Base-by-base conservation (phyloP, 129 eudicot genomes). In the Escallonia rubra region DNA sequence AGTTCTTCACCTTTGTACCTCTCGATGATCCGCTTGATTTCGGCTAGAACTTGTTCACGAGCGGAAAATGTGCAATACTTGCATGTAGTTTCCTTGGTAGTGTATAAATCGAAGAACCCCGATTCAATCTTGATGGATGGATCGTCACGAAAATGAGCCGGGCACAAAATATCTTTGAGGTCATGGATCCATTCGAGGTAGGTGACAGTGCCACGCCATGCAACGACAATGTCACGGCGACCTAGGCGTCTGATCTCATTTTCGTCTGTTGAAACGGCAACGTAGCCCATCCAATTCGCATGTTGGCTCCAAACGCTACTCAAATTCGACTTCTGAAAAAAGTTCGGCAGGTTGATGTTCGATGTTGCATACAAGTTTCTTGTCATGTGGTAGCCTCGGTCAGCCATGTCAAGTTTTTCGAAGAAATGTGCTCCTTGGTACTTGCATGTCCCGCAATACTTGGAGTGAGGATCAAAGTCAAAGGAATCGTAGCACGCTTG, bases 281-380 rank as follows among this genome's bases (percentile, higher is more conserved):
- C 89, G 42, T 85, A 88, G 9, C 96, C 96, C 92, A 88, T 88
- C 89, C 91, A 88, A 45, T 88, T 88, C 2, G 96, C 91, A 69
- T 88, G 92, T 59, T 76, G 87, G 78, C 96, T 88, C 96, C 96
- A 88, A 8, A 85, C 78, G 41, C 81, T 78, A 14, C 85, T 74
- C 14, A 79, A 13, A 47, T 64, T 84, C 0, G 95, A 84, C 23
- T 82, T 82, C 72, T 80, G 91, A 50, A 88, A 84, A 68, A 88
- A 88, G 43, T 82, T 88, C 6, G 90, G 91, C 10, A 88, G 75
- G 74, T 88, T 80, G 51, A 85, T 85, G 68, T 85, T 85, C 41
- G 96, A 88, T 2, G 96, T 88, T 5, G 96, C 96, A 34, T 88
- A 88, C 5, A 88, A 70, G 57, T 65, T 82, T 14, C 93, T 74